Evolutionary conservation across 768 basidiomycete genomes (phyloP), one percentile per base, ranked within the genome.

Genomic region (Termitomyces sp.): DNA sequence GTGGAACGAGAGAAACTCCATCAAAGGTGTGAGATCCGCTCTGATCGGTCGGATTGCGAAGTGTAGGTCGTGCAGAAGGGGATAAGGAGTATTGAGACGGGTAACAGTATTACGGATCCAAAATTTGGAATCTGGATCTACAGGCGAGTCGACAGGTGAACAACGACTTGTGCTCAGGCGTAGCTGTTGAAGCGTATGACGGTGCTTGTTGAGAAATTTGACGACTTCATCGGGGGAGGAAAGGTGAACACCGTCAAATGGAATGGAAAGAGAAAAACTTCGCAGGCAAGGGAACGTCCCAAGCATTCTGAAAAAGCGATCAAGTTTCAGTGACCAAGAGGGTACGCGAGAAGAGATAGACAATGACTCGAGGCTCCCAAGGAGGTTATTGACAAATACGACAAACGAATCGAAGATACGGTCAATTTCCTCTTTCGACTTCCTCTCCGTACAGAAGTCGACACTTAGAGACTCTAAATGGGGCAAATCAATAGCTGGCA

Each of bases 311-410:
- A 79, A 77, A 39, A 82, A 71, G 24, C 64, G 68, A 55, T 68
- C 64, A 16, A 82, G 65, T 62, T 77, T 74, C 42, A 82, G 73
- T 47, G 73, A 67, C 45, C 61, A 68, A 8, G 77, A 80, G 4
- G 70, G 59, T 22, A 65, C 62, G 12, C 74, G 74, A 14, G 78
- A 74, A 9, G 66, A 45, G 30, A 81, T 63, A 0, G 73, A 70
- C 2, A 82, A 58, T 1, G 72, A 72, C 47, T 65, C 65, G 39
- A 82, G 68, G n/a, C 74, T 67, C 20, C 68, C 67, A 57, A 69
- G 72, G 47, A 77, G 67, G 53, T 74, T 77, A 67, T 80, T 74
- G 54, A 81, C 57, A 58, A 82, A 81, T 24, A 80, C 74, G n/a
- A 69, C 64, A 32, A 81, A 74, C 9, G 70, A 75, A 33, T 80